A percentile compares a stretch with the other conserved stretches of the same genome.
Conservation (phyloP, 495 filamentous ascomycete genomes). For the Acidiella bohemica region DNA sequence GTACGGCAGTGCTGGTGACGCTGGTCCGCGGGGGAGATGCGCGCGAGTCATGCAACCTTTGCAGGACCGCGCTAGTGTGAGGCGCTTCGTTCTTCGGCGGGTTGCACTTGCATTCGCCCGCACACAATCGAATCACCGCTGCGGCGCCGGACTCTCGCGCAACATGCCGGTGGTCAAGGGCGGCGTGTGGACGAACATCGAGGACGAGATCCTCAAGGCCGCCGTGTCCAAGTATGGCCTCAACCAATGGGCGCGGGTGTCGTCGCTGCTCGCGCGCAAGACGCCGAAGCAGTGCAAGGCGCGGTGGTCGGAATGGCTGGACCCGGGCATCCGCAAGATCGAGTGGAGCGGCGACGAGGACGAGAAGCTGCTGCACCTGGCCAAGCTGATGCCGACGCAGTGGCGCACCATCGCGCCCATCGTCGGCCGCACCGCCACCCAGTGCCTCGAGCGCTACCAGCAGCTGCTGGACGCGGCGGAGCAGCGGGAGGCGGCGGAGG, state of each 20-base stretch:
- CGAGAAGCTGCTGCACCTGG: conserved; percentile 88
- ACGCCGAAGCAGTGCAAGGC: conserved; percentile 99
- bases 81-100: neutral
- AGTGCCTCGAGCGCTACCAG: conserved; percentile 93
- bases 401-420: conserved; percentile 98
- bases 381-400: conserved; percentile 97
- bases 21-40: no score
- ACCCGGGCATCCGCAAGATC: conserved; percentile 92
- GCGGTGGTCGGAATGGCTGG: conserved; percentile 95
- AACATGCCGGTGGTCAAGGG: conserved; percentile 31
- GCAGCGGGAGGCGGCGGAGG: conserved; percentile 59
- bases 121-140: neutral
- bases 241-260: conserved; percentile 98
- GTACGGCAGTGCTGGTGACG: no score
- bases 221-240: conserved; percentile 90
- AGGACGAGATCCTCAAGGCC: conserved; percentile 95
- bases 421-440: conserved; percentile 88
- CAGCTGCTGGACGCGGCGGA: conserved; percentile 94
- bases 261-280: conserved; percentile 90
- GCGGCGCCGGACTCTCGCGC: no score
- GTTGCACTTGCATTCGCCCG: neutral
- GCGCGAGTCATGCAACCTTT: no score
- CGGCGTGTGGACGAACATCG: conserved; percentile 80
- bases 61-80: no score
- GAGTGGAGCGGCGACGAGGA: conserved; percentile 99